Evolutionary conservation across 2,329 filamentous ascomycete genomes (phyloP).

Genomic region (Paecilomyces dactylethromorphus): DNA sequence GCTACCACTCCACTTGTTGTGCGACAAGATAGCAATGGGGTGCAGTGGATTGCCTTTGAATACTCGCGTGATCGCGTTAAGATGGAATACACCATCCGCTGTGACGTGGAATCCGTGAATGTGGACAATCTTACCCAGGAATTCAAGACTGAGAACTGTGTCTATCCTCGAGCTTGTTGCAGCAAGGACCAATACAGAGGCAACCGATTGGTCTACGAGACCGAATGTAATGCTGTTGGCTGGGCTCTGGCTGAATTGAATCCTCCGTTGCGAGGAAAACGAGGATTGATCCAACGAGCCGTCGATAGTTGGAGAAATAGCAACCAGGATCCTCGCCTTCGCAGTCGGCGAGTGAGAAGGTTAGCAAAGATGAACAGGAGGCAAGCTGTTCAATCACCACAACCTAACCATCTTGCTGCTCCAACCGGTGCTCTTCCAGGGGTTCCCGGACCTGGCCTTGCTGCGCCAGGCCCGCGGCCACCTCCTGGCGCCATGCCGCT

Average conservation of each 20-base stretch:
- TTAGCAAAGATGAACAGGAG: constrained; percentile 95
- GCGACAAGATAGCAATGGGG: constrained; percentile 88
- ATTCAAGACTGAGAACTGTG: constrained; percentile 97
- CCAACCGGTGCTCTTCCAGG: constrained; percentile 55
- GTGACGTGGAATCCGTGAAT: constrained; percentile 93
- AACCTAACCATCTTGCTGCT: constrained; percentile 60
- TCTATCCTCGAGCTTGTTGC: constrained; percentile 92
- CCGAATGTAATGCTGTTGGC: constrained; percentile 98
- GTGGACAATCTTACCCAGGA: constrained; percentile 77
- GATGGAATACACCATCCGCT: constrained; percentile 99
- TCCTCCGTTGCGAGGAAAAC: constrained; percentile 81
- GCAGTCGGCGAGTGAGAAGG: constrained; percentile 83
- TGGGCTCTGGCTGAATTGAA: constrained; percentile 96
- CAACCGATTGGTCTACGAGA: constrained; percentile 93
- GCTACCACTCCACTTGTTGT: constrained; percentile 94
- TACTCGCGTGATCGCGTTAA: constrained; percentile 96
- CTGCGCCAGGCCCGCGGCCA: constrained; percentile 24
- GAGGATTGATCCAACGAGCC: constrained; percentile 90
- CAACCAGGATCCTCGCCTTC: constrained; percentile 87
- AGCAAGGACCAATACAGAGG: constrained; percentile 94
- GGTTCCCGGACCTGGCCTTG: constrained; percentile 59
- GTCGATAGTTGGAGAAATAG: constrained; percentile 99
- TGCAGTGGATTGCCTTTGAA: constrained; percentile 98
- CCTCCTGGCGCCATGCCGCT: constrained; percentile 58
- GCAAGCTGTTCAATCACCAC: constrained; percentile 61